Conservation (phyloP, 2,329 filamentous ascomycete genomes). For the Colletotrichum scovillei region DNA sequence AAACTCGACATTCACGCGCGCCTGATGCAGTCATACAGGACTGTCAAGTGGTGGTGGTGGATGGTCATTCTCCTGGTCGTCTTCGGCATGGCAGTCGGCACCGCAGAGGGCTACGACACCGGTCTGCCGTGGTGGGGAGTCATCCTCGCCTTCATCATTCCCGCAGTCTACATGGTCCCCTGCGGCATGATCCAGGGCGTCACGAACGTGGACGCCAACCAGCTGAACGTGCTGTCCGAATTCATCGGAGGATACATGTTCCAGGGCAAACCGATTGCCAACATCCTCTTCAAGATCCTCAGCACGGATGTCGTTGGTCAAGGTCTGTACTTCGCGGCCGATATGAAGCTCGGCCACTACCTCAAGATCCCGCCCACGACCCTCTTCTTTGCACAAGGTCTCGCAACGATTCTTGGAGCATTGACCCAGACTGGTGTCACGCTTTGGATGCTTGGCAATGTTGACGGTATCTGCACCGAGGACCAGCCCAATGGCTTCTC, state of each 20-base stretch:
- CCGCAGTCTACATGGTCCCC: conserved; percentile 55
- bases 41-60: conserved; percentile 71
- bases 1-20: conserved; percentile 57
- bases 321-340: conserved; percentile 58
- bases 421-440: conserved; percentile 50
- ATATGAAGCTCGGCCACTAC: conserved; percentile 57
- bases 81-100: conserved; percentile 47
- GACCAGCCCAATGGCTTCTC: conserved; percentile 62
- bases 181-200: conserved; percentile 61
- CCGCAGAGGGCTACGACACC: conserved; percentile 60
- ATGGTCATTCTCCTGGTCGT: conserved; percentile 56
- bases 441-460: conserved; percentile 51
- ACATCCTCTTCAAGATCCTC: conserved; percentile 49
- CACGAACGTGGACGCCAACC: conserved; percentile 59
- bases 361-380: conserved; percentile 69
- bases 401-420: conserved; percentile 57
- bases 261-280: conserved; percentile 48
- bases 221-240: conserved; percentile 36
- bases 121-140: conserved; percentile 70
- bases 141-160: conserved; percentile 54
- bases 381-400: conserved; percentile 71
- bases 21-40: conserved; percentile 65
- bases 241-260: conserved; percentile 62
- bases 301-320: conserved; percentile 47
- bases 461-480: conserved; percentile 62